Conservation (phyloP, 2,329 filamentous ascomycete genomes). For the Claviceps cyperi region DNA sequence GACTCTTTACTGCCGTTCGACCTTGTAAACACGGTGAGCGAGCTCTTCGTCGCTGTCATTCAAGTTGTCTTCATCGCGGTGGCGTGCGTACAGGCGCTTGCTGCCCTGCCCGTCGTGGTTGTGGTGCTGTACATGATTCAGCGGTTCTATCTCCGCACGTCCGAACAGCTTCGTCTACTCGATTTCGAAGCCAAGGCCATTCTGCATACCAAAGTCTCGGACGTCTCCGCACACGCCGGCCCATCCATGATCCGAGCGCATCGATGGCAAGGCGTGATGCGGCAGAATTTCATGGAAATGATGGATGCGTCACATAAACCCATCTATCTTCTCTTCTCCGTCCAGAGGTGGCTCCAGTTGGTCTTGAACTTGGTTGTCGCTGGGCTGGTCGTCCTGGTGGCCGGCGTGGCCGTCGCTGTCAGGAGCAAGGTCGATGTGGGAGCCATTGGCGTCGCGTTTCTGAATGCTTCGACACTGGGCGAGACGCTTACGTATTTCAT, state of each 20-base stretch:
- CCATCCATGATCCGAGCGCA: conserved; percentile 14
- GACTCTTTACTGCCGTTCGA: too few species aligned
- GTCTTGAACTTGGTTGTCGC: conserved; percentile 24
- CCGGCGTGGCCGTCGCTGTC: conserved; percentile 18
- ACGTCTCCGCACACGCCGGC: conserved; percentile 14
- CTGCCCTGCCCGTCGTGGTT: conserved; percentile 5
- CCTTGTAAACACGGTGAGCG: too few species aligned
- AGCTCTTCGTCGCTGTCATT: too few species aligned
- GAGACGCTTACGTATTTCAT: conserved; percentile 4
- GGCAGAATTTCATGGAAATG: conserved; percentile 24
- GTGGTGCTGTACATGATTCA: conserved; percentile 11
- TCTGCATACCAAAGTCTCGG: conserved; percentile 25
- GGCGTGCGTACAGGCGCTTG: too few species aligned
- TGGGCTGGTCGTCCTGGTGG: conserved; percentile 14
- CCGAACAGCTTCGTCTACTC: conserved; percentile 37
- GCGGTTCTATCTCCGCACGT: conserved; percentile 29
- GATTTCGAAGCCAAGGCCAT: conserved; percentile 39
- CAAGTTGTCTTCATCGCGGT: too few species aligned
- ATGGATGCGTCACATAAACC: conserved; percentile 18
- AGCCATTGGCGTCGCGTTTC: conserved; percentile 5
- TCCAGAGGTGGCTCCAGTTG: conserved; percentile 32
- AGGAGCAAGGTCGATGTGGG: not conserved
- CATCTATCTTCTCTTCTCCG: conserved; percentile 26
- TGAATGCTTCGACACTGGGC: conserved; percentile 5
- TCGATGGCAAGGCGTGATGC: conserved; percentile 17